Base-by-base conservation (phyloP, 2,329 filamentous ascomycete genomes). In the Paraconiothyrium brasiliense region DNA sequence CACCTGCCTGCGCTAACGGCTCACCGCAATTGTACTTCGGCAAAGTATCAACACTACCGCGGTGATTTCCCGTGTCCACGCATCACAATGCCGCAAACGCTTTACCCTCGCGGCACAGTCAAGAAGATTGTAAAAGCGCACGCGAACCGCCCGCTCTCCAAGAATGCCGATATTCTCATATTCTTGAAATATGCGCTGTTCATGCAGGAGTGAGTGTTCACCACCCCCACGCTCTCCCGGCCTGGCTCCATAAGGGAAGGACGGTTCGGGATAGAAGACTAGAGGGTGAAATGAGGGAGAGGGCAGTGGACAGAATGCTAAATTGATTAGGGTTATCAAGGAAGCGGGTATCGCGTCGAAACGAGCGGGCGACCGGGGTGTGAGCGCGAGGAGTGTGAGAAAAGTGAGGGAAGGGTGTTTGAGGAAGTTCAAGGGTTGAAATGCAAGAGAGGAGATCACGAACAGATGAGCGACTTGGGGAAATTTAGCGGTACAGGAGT, bases 101-200 rank as follows among this genome's bases (percentile, higher is more conserved):
- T 92, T 14, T 97, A 97, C 73, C 93, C 93, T 11, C 89, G 93
- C 65, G 89, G 88, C 20, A 95, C 92, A 0, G 84, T 97, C 70
- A 95, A 93, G 79, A 94, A 93, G 79, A 94, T 96, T 62, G 85
- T 96, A 72, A 97, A 97, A 80, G 93, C 92, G 20, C 93, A 97
- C 78, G 91, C 92, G 9, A 90, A 92, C 65, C 89, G 90, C 75
- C 90, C 86, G 66, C 79, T 97, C 65, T 92, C 90, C 82, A 95
- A 93, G 79, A 94, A 95, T 78, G 91, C 89, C 34, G 94, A 97
- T 79, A 89, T 96, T 60, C 84, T 94, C 81, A 92, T 96, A 64
- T 96, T 92, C 71, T 84, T 97, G 60, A 89, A 95, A 74, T 96
- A 96, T 67, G 87, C 92, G 66, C 84, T 95, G 1, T 96, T 97